Conservation (phyloP, 1,284 basidiomycete species). For the Ganoderma lucidum region DNA sequence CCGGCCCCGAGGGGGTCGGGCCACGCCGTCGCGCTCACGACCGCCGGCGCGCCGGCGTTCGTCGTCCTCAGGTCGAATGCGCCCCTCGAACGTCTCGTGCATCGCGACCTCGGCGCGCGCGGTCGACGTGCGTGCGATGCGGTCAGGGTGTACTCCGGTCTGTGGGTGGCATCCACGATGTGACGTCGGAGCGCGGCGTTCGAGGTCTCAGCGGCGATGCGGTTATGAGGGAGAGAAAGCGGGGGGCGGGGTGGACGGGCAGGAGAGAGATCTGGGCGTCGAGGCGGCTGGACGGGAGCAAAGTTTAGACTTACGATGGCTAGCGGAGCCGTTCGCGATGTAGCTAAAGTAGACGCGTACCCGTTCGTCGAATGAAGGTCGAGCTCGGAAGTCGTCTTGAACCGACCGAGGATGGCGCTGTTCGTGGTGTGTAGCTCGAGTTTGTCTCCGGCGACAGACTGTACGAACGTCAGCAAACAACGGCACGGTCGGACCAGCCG, state of each 20-base stretch:
- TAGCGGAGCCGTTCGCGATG: not conserved
- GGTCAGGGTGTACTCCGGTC: conserved; percentile 43
- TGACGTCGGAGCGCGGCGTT: conserved; percentile 42
- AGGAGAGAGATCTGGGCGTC: conserved; percentile 10
- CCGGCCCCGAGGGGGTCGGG: too few species aligned
- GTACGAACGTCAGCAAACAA: not conserved
- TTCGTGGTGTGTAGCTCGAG: conserved; percentile 39
- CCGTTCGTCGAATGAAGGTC: conserved; percentile 47
- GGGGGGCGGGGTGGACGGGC: conserved; percentile 32
- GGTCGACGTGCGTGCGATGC: conserved; percentile 43
- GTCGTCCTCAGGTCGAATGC: conserved; percentile 40
- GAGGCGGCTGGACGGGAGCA: not conserved
- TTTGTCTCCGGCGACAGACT: conserved; percentile 15
- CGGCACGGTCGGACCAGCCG: too few species aligned
- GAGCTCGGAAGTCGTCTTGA: conserved; percentile 45
- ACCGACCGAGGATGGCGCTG: conserved; percentile 51
- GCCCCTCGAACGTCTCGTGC: conserved; percentile 55
- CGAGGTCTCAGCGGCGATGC: conserved; percentile 36
- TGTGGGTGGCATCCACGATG: conserved; percentile 44
- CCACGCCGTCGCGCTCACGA: too few species aligned
- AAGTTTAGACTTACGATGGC: not conserved
- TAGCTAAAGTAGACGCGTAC: too few species aligned
- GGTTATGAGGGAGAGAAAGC: conserved; percentile 42
- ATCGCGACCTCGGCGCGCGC: conserved; percentile 44
- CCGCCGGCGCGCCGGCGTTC: too few species aligned